Evolutionary conservation across 306 rosid species (phyloP).

Genomic region (Vigna mungo): DNA sequence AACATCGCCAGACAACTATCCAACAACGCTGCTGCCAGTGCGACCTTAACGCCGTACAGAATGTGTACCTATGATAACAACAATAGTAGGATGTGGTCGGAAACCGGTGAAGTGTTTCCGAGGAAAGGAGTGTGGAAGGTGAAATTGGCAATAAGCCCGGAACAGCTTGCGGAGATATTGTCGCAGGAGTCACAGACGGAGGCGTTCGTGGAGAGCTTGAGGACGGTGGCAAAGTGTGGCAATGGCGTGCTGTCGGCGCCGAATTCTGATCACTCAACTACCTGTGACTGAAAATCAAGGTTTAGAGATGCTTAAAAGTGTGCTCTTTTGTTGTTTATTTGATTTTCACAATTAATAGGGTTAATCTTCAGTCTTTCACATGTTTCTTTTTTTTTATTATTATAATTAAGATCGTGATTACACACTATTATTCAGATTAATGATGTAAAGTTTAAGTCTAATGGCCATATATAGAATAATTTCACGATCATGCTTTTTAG

Average conservation of each 20-base stretch:
- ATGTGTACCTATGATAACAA: constrained; percentile 64
- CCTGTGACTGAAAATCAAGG: not conserved
- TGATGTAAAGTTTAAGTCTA: too few relatives aligned
- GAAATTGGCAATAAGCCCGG: constrained; percentile 73
- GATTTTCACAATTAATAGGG: not conserved
- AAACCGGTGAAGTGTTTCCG: constrained; percentile 54
- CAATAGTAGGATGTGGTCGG: constrained; percentile 39
- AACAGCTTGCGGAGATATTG: constrained; percentile 74
- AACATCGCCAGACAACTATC: not conserved
- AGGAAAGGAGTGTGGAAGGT: constrained; percentile 84
- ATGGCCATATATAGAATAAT: too few relatives aligned
- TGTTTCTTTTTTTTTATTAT: not conserved
- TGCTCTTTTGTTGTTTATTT: not conserved
- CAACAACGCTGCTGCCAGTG: not conserved
- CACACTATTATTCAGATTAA: too few relatives aligned
- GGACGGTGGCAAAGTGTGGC: constrained; percentile 84
- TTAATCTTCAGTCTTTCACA: not conserved
- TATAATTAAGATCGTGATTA: too few relatives aligned
- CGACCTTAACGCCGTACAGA: constrained; percentile 63
- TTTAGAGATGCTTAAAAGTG: not conserved
- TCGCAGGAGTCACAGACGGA: constrained; percentile 68
- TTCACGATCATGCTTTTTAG: too few relatives aligned
- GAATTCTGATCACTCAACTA: constrained; percentile 56
- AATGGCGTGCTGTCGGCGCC: constrained; percentile 49
- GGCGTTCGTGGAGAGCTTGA: constrained; percentile 71